Evolutionary conservation across 2,329 filamentous ascomycete species (phyloP).

Genomic region (Fusarium agapanthi): DNA sequence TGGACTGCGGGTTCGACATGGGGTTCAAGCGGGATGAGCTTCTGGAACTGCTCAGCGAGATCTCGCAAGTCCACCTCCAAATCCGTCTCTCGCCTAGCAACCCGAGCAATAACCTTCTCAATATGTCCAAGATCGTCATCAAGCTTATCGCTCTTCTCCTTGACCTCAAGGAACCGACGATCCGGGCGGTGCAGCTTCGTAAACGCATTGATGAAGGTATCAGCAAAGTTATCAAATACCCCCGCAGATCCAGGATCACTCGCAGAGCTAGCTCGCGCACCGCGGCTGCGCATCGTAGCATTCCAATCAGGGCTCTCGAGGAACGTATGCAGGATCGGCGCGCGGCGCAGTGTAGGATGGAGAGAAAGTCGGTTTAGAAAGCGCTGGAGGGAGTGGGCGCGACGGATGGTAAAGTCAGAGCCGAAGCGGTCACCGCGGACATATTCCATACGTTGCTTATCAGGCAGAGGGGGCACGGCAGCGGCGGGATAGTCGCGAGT

Average conservation of each 20-base stretch:
- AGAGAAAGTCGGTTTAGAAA: conserved; percentile 88
- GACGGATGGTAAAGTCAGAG: conserved; percentile 86
- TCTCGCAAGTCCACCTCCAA: conserved; percentile 89
- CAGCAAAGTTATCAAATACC: conserved; percentile 94
- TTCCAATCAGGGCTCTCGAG: conserved; percentile 97
- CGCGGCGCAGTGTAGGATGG: conserved; percentile 87
- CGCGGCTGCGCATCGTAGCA: conserved; percentile 85
- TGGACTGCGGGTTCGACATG: conserved; percentile 84
- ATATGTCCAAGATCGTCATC: conserved; percentile 93
- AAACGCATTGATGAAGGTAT: conserved; percentile 97
- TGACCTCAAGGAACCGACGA: conserved; percentile 91
- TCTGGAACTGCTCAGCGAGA: conserved; percentile 93
- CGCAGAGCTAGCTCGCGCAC: conserved; percentile 67
- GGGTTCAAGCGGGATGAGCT: conserved; percentile 87
- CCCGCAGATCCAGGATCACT: conserved; percentile 65
- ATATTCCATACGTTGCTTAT: conserved; percentile 99
- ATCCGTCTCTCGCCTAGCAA: conserved; percentile 87
- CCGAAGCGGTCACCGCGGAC: conserved; percentile 96
- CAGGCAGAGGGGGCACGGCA: conserved; percentile 92
- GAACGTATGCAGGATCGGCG: conserved; percentile 84
- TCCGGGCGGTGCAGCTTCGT: conserved; percentile 96
- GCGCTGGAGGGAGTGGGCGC: conserved; percentile 89
- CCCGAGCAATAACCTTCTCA: conserved; percentile 93
- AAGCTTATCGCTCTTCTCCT: conserved; percentile 90
- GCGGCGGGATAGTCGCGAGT: conserved; percentile 88